Evolutionary conservation across 129 eudicot genomes (phyloP), one percentile per base, ranked within the genome.

Genomic region (Dittrichia graveolens): DNA sequence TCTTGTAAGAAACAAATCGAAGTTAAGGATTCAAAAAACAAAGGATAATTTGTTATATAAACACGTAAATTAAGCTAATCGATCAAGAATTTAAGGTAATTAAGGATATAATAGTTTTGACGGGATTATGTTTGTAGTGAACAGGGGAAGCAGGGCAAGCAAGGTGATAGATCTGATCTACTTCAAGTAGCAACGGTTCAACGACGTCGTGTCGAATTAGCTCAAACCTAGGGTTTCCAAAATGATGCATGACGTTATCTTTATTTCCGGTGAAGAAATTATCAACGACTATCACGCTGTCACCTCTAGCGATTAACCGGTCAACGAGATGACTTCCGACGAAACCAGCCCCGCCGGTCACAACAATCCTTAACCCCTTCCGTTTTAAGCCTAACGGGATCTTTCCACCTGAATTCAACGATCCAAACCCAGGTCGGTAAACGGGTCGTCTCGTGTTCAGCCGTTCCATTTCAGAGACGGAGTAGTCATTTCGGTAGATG

Each of bases 141-240:
- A 92, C 95, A 37, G 96, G 98, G 13, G 98, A 92, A 13, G 98
- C 95, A 52, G 96, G 98, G 66, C 98, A 92, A 35, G 98, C 98
- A 37, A 92, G 83, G 64, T 92, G 98, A 61, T 92, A 92, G 88
- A 92, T 92, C 98, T 92, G 96, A 80, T 92, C 98, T 41, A 92
- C 98, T 56, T 92, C 98, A n/a, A 92, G 50, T 16, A 92, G 41
- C 12, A 89, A 71, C 3, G 96, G 96, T 86, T 92, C 98, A 34
- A 89, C 96, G 39, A 92, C 98, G 58, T 92, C 98, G 73, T 92
- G 97, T 53, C 96, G 80, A 13, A 92, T 89, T 10, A 92, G 75
- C 67, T 92, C 97, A 61, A 92, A 92, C 58, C 91, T 92, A 40
- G 97, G 91, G 69, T 92, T 89, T 7, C 97, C 89, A 52, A 92